Conservation (phyloP, 1,284 basidiomycete species). For the Hypsizygus ulmarius region DNA sequence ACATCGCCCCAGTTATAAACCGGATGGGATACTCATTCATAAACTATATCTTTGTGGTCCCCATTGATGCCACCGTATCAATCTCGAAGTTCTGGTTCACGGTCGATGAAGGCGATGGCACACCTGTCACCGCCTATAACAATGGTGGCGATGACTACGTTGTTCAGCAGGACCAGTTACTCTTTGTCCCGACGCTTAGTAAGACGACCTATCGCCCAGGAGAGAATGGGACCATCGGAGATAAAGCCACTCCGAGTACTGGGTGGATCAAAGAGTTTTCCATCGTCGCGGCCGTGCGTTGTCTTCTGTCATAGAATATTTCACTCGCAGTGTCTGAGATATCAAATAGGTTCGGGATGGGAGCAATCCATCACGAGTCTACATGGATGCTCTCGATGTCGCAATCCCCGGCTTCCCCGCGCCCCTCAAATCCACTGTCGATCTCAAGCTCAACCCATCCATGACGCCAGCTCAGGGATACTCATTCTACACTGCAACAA, state of each 20-base stretch:
- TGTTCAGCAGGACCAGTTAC: constrained; percentile 37
- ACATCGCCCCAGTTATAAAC: constrained; percentile 35
- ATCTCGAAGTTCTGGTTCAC: constrained; percentile 41
- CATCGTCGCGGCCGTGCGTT: constrained; percentile 35
- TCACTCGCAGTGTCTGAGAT: neutral
- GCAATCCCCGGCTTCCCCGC: constrained; percentile 32
- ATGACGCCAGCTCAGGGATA: constrained; percentile 31
- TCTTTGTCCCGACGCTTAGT: constrained; percentile 41
- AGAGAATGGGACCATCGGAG: constrained; percentile 18
- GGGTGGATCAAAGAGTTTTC: constrained; percentile 24
- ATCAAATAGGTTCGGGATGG: constrained; percentile 31
- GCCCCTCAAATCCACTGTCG: constrained; percentile 31
- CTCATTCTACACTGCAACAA: constrained; percentile 33
- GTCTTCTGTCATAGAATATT: neutral
- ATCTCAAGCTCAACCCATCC: constrained; percentile 29
- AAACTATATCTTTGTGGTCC: constrained; percentile 41
- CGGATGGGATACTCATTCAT: constrained; percentile 30
- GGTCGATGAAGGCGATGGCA: constrained; percentile 37
- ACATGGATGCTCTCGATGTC: constrained; percentile 33
- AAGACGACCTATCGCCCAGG: constrained; percentile 4
- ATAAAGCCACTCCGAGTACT: constrained; percentile 14
- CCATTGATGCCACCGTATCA: constrained; percentile 31
- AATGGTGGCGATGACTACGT: constrained; percentile 36
- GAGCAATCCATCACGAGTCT: constrained; percentile 36
- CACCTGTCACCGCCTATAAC: constrained; percentile 29